Evolutionary conservation across 2,329 filamentous ascomycete genomes (phyloP).

Genomic region (Falciphora oryzae): DNA sequence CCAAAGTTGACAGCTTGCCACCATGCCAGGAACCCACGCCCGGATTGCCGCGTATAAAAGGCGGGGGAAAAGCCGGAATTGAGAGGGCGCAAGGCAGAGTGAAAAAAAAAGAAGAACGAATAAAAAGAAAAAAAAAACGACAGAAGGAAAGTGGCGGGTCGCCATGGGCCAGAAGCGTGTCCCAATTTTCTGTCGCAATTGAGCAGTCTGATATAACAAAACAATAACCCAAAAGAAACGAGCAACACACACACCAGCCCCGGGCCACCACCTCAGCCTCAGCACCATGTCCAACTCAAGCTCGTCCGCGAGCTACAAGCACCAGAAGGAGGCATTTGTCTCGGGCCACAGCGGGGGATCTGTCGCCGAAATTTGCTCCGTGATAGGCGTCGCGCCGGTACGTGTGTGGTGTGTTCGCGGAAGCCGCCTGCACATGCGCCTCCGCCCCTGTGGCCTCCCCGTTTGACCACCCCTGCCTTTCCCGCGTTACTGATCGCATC

Average conservation of each 20-base stretch:
- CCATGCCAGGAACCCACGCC: too few relatives aligned
- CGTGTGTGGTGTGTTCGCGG: constrained; percentile 22
- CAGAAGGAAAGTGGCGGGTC: not conserved
- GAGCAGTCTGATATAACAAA: not conserved
- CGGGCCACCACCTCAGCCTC: too few relatives aligned
- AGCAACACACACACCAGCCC: too few relatives aligned
- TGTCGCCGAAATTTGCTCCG: constrained; percentile 78
- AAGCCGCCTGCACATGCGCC: not conserved
- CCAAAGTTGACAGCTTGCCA: constrained; percentile 9
- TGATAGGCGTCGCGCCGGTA: constrained; percentile 83
- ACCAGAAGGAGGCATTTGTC: constrained; percentile 91
- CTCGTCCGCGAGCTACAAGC: constrained; percentile 66
- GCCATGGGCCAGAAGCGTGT: not conserved
- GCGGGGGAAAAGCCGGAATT: too few relatives aligned
- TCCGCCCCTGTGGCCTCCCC: not conserved
- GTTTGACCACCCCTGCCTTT: not conserved
- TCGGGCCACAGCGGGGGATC: constrained; percentile 81
- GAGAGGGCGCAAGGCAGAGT: not conserved
- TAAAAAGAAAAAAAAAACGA: too few relatives aligned
- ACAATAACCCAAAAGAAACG: too few relatives aligned
- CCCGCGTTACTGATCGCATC: constrained; percentile 5
- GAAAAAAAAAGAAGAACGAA: too few relatives aligned
- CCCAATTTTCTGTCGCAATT: constrained; percentile 1
- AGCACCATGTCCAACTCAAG: constrained; percentile 30
- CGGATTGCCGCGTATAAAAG: too few relatives aligned